Conservation (phyloP, 805 yeast genomes). For the Schizosaccharomyces octosporus region DNA sequence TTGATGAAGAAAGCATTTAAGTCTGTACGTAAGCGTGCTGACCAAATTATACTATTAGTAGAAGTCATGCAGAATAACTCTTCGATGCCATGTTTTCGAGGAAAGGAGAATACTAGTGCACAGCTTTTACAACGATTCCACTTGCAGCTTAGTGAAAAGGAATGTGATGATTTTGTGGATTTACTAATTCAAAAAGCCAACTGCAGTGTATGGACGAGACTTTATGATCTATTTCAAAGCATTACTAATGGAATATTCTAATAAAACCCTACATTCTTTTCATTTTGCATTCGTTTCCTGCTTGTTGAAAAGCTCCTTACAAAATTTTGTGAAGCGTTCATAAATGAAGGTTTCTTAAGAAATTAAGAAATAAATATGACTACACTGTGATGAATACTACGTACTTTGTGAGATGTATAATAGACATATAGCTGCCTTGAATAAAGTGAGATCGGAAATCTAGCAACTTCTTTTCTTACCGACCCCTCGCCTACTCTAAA, state of each 20-base stretch:
- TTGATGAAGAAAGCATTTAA: constrained; percentile 51
- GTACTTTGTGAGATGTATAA: too few relatives aligned
- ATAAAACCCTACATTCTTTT: background rate
- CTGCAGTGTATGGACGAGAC: constrained; percentile 70
- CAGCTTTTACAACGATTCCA: constrained; percentile 64
- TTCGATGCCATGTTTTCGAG: constrained; percentile 68
- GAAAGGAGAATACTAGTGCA: constrained; percentile 61
- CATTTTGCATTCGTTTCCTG: background rate
- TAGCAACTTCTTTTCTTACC: too few relatives aligned
- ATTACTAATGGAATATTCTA: constrained; percentile 78
- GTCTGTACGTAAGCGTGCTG: constrained; percentile 46
- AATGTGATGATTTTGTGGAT: constrained; percentile 59
- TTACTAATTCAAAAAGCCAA: constrained; percentile 53
- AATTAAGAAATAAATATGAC: background rate
- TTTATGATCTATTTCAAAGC: constrained; percentile 86
- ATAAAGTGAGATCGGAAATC: too few relatives aligned
- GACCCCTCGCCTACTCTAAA: too few relatives aligned
- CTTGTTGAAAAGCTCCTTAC: background rate
- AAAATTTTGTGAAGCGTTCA: too few relatives aligned
- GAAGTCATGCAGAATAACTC: constrained; percentile 81
- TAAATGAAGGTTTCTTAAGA: background rate
- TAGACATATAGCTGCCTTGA: too few relatives aligned
- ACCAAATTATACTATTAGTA: constrained; percentile 55
- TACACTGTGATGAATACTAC: background rate
- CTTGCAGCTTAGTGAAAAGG: constrained; percentile 44